A percentile compares a stretch with the other conserved stretches of the same genome.
Evolutionary conservation across 1,284 basidiomycete species (phyloP).

Genomic region (Malassezia furfur): DNA sequence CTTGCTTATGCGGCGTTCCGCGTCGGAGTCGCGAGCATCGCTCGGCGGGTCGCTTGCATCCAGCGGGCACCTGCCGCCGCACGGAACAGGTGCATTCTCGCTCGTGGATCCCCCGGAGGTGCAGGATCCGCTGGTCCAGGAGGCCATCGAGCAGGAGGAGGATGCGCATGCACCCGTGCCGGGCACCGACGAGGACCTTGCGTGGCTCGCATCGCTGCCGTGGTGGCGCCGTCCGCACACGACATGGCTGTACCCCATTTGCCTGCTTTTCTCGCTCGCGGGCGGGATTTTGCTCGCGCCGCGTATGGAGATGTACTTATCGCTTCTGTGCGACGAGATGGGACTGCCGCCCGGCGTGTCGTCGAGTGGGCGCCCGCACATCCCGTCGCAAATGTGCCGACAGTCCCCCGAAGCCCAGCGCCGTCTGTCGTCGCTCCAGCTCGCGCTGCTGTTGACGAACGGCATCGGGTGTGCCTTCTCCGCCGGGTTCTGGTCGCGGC

Average conservation of each 20-base stretch:
- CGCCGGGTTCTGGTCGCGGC: slow-evolving; percentile 77
- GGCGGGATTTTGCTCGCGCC: slow-evolving; percentile 38
- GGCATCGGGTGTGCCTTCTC: slow-evolving; percentile 73
- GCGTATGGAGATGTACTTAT: slow-evolving; percentile 36
- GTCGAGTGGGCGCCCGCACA: background rate
- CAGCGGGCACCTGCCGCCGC: background rate
- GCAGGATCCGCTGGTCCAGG: background rate
- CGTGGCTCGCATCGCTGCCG: slow-evolving; percentile 27
- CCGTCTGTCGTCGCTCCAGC: slow-evolving; percentile 23
- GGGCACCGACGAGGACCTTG: slow-evolving; percentile 1
- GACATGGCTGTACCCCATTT: slow-evolving; percentile 33
- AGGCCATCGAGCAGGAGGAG: background rate
- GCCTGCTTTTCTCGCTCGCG: slow-evolving; percentile 30
- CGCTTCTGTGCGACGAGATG: slow-evolving; percentile 37
- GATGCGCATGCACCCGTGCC: slow-evolving; percentile 7
- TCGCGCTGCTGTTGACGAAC: slow-evolving; percentile 60
- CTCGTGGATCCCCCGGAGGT: background rate
- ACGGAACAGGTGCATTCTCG: background rate
- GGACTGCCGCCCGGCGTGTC: background rate
- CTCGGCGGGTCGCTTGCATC: background rate
- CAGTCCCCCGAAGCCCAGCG: slow-evolving; percentile 10
- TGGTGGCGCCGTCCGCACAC: slow-evolving; percentile 36
- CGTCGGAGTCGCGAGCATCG: background rate
- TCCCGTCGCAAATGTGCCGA: slow-evolving; percentile 9
- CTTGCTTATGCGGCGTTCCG: background rate